Evolutionary conservation across 768 basidiomycete species (phyloP), one percentile per base, ranked within the genome.

Genomic region (Vishniacozyma victoriae): DNA sequence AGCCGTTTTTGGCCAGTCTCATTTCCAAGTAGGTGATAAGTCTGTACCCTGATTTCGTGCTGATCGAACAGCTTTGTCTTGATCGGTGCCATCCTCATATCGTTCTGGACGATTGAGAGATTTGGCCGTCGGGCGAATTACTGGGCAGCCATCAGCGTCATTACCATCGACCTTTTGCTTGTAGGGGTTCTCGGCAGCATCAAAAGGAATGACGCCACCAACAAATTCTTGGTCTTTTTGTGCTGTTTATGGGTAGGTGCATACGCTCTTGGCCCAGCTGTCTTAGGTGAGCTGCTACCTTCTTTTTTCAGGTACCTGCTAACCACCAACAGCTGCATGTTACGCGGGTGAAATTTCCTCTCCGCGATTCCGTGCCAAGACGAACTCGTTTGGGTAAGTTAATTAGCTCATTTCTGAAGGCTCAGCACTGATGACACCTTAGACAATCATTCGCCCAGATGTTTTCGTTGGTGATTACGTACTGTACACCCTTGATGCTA

Each of bases 111-210:
- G 19, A 20, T 46, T 37, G 53, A 55, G 6, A 7, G 14, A 3
- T 18, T 55, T 25, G 57, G 57, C 1, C 51, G 57, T 31, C 42
- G 51, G 23, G 25, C 42, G 11, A 18, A 54, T 3, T 39, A 54
- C 25, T 27, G 54, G 15, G 41, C 36, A 26, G 57, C 51, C 6
- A 39, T 41, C 2, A 15, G 23, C 9, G 37, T 49, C 26, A 44
- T 37, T 24, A 37, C 48, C 14, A 22, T 41, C 23, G 35, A 35
- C 35, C 35, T 43, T 16, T 36, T 49, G n/a, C 27, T 41, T 14
- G 41, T 57, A 23, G 46, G 44, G 1, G 20, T 35, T 22, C 37
- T 15, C 31, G 16, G 44, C 16, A 27, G 24, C 22, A n/a, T 9
- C 16, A 16, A 18, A 5, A 19, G 9, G 12, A 27, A 33, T 16